These are phyloP conservation scores for Lenwebbia sp. DNA, from an alignment of 345 rosid species.

Conservation along the genomic window DNA sequence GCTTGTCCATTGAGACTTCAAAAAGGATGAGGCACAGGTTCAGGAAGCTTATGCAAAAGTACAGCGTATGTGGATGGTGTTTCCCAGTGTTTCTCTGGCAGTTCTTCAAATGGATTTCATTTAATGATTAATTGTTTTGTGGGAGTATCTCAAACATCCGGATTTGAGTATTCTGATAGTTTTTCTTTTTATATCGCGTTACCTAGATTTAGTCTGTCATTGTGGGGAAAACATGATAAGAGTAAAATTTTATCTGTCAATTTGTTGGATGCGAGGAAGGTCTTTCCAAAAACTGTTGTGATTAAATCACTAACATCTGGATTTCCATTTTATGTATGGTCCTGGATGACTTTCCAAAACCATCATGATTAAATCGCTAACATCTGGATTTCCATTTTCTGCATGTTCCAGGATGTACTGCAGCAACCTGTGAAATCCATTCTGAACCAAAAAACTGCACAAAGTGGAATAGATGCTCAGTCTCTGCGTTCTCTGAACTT, in stretches of 20 bases:
- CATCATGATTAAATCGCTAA: not conserved
- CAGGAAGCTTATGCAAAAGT: slow-evolving; percentile 63
- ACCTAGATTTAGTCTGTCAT: not conserved
- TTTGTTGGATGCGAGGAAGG: not conserved
- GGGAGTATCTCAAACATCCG: not conserved
- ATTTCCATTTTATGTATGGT: not conserved
- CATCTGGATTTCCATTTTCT: not conserved
- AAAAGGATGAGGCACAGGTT: slow-evolving; percentile 68
- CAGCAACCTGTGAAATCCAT: slow-evolving; percentile 61
- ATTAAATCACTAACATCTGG: not conserved
- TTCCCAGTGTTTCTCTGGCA: not conserved
- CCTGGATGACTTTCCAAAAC: not conserved
- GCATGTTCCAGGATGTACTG: slow-evolving; percentile 43
- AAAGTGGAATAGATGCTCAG: slow-evolving; percentile 24
- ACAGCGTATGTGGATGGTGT: slow-evolving; percentile 38
- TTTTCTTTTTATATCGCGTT: not conserved
- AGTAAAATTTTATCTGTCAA: not conserved
- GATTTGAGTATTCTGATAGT: not conserved
- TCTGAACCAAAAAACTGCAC: slow-evolving; percentile 39
- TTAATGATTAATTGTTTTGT: not conserved
- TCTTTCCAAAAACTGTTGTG: not conserved
- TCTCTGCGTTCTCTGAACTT: slow-evolving; percentile 24
- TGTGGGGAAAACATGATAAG: not conserved
- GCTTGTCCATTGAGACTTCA: slow-evolving; percentile 38
- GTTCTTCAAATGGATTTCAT: not conserved